These are phyloP conservation scores for Cutaneotrichosporon cutaneum DNA, from an alignment of 1,284 basidiomycete species.

Conservation along the genomic window DNA sequence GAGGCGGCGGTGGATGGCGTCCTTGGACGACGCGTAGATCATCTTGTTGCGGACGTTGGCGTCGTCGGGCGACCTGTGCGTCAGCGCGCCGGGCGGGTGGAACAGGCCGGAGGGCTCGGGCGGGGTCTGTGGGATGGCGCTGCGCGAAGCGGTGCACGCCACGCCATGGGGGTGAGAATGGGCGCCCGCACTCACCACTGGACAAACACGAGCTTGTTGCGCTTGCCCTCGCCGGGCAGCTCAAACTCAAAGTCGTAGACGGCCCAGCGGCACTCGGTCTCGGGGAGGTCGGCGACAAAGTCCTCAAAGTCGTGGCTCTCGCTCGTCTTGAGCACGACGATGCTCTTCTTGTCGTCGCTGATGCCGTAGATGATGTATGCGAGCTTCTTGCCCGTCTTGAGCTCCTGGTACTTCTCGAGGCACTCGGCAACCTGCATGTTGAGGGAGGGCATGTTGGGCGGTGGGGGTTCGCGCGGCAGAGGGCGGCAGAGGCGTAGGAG, in stretches of 20 bases:
- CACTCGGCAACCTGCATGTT: conserved; percentile 56
- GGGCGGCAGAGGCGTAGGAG: background rate
- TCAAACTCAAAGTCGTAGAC: conserved; percentile 90
- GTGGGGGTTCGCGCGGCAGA: background rate
- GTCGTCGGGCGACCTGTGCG: conserved; percentile 76
- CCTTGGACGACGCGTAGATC: conserved; percentile 89
- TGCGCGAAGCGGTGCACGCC: background rate
- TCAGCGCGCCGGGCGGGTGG: background rate
- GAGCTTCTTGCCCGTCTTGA: conserved; percentile 79
- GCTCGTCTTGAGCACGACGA: conserved; percentile 68
- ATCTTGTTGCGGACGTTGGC: conserved; percentile 92
- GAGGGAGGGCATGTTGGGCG: background rate
- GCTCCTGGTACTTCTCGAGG: conserved; percentile 64
- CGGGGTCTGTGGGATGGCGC: too few relatives aligned
- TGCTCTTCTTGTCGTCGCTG: conserved; percentile 66
- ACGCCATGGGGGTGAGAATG: background rate
- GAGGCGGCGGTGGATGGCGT: conserved; percentile 72
- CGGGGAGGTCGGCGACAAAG: conserved; percentile 75
- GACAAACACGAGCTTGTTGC: conserved; percentile 88
- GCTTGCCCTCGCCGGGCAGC: conserved; percentile 70
- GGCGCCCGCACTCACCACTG: conserved; percentile 62
- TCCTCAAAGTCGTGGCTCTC: conserved; percentile 65
- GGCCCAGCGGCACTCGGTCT: conserved; percentile 77
- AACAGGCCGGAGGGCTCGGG: too few relatives aligned
- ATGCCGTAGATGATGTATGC: conserved; percentile 87